These are phyloP conservation scores for Xylaria longipes DNA, from an alignment of 495 filamentous ascomycete genomes.

Conservation along the genomic window DNA sequence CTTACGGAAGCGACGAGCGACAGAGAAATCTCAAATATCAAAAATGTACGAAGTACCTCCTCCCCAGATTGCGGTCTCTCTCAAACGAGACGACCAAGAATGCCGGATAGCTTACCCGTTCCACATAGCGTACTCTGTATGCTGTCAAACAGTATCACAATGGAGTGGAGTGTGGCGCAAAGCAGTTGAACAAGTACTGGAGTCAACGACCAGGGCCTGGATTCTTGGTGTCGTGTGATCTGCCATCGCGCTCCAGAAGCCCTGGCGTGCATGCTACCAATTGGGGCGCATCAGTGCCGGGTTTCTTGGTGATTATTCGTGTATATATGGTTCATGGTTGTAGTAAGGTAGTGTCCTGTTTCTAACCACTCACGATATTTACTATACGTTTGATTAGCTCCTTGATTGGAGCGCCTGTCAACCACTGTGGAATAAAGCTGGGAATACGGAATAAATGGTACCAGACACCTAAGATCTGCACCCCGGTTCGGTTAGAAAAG, in stretches of 20 bases:
- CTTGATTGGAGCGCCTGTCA: not conserved
- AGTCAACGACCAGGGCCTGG: conserved; percentile 10
- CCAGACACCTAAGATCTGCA: conserved; percentile 25
- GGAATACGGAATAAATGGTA: conserved; percentile 1
- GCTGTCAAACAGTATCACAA: conserved; percentile 11
- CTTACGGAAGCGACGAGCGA: conserved; percentile 12
- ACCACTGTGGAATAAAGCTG: not conserved
- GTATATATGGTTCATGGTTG: not conserved
- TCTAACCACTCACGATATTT: not conserved
- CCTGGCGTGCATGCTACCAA: conserved; percentile 8
- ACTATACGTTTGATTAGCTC: conserved; percentile 9
- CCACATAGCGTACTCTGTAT: conserved; percentile 3
- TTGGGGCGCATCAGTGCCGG: not conserved
- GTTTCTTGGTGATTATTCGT: not conserved
- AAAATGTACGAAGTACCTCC: conserved; percentile 11
- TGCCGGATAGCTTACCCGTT: conserved; percentile 18
- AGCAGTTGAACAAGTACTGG: not conserved
- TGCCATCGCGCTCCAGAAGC: conserved; percentile 12
- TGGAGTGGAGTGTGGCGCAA: conserved; percentile 3
- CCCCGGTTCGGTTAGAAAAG: conserved; percentile 34
- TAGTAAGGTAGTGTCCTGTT: no score
- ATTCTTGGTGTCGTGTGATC: conserved; percentile 25
- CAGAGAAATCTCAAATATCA: conserved; percentile 23
- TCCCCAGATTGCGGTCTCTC: conserved; percentile 7
- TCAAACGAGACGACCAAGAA: not conserved